Evolutionary conservation across 768 basidiomycete species (phyloP).

Genomic region (Rhizopogon vesiculosus): DNA sequence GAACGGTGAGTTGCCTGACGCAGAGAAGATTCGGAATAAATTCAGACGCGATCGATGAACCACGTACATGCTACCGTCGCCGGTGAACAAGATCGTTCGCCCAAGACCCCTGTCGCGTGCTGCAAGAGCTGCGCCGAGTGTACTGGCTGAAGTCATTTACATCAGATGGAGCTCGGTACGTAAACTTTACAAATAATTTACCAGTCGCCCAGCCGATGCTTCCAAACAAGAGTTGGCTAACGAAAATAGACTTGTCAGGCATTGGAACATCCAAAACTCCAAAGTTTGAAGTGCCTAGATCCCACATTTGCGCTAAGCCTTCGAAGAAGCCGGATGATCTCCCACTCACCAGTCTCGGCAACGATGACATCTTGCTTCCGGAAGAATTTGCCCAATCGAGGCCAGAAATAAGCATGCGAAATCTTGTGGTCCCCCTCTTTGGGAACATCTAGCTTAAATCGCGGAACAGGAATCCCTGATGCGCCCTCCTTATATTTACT

Average conservation of each 20-base stretch:
- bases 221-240: constrained; percentile 86
- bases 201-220: constrained; percentile 90
- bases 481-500: constrained; percentile 36
- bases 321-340: background rate
- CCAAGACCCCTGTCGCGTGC: constrained; percentile 58
- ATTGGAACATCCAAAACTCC: constrained; percentile 80
- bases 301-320: background rate
- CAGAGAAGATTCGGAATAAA: constrained; percentile 3
- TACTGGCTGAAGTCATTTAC: constrained; percentile 36
- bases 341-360: constrained; percentile 70
- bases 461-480: constrained; percentile 41
- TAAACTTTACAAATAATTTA: constrained; percentile 18
- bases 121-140: constrained; percentile 78
- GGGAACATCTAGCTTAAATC: constrained; percentile 37
- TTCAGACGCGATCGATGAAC: background rate
- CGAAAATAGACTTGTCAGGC: constrained; percentile 60
- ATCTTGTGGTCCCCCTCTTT: constrained; percentile 50
- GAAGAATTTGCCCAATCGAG: constrained; percentile 71
- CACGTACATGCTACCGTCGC: constrained; percentile 75
- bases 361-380: constrained; percentile 69
- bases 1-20: constrained; percentile 67
- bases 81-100: constrained; percentile 79
- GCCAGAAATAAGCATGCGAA: constrained; percentile 83
- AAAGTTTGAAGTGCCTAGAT: constrained; percentile 69
- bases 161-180: background rate